Conservation (phyloP, 768 basidiomycete species). For the Psilocybe cubensis region DNA sequence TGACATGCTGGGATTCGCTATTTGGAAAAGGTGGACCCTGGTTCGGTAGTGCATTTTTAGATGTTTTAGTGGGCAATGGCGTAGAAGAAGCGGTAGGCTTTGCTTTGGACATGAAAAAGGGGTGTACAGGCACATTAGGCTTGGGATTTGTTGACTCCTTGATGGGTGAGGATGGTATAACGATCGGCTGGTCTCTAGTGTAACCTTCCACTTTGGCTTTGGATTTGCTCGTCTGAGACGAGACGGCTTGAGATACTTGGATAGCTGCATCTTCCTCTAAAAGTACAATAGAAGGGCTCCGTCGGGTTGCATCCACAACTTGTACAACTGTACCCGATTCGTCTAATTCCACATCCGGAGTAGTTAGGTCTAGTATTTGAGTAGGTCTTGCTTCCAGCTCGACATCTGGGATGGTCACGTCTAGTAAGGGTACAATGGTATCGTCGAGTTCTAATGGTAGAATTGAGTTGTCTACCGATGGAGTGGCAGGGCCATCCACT, state of each 20-base stretch:
- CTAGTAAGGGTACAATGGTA: neutral
- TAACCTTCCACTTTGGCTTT: slow-evolving; percentile 22
- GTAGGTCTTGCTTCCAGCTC: neutral
- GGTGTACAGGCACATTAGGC: slow-evolving; percentile 38
- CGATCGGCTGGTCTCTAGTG: slow-evolving; percentile 44
- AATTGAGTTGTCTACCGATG: neutral
- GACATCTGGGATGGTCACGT: neutral
- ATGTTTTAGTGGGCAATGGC: slow-evolving; percentile 6
- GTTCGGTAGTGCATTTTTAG: slow-evolving; percentile 11
- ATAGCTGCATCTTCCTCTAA: slow-evolving; percentile 10
- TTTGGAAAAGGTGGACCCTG: slow-evolving; percentile 50
- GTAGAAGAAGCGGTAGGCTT: slow-evolving; percentile 16
- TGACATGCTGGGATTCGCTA: slow-evolving; percentile 59
- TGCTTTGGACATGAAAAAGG: slow-evolving; percentile 47
- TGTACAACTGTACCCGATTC: neutral
- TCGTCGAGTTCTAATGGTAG: neutral
- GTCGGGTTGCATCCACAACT: slow-evolving; percentile 2
- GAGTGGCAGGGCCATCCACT: neutral
- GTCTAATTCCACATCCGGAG: slow-evolving; percentile 2
- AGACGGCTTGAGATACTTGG: neutral
- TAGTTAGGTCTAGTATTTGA: slow-evolving; percentile 6
- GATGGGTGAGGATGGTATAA: slow-evolving; percentile 46
- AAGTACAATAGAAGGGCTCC: slow-evolving; percentile 27
- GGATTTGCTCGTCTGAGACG: neutral
- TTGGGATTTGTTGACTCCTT: slow-evolving; percentile 22